A percentile compares a stretch with the other conserved stretches of the same genome.
phyloP scores from a whole-genome alignment of 495 filamentous ascomycete species.

The Penicillium pancosmium region DNA sequence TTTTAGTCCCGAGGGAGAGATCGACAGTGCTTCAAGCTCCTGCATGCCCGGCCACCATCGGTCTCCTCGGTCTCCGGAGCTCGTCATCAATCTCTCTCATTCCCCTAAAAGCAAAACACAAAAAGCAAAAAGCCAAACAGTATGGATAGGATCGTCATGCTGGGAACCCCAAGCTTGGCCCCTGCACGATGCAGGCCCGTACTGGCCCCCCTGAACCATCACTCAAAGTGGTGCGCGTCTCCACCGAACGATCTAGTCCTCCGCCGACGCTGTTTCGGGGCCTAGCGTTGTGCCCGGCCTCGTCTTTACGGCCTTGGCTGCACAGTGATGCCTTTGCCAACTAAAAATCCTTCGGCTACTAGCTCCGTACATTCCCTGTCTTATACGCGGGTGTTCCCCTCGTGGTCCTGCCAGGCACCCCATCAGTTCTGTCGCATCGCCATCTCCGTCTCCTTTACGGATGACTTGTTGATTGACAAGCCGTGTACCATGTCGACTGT shows the following conservation, averaged over 20 bases:
- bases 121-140: too few relatives aligned
- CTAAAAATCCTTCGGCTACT: slow-evolving; percentile 3
- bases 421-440: not conserved
- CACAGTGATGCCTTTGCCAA: slow-evolving; percentile 3
- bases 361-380: slow-evolving; percentile 3
- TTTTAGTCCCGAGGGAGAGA: not conserved
- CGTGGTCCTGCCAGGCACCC: slow-evolving; percentile 2
- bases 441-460: not conserved
- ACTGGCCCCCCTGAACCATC: slow-evolving; percentile 15
- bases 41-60: not conserved
- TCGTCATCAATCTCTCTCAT: slow-evolving; percentile 7
- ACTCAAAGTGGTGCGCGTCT: slow-evolving; percentile 7
- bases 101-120: not conserved
- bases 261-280: slow-evolving; percentile 16
- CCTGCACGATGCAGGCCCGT: slow-evolving; percentile 10
- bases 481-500: slow-evolving; percentile 13
- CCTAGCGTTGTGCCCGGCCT: slow-evolving; percentile 11
- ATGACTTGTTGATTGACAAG: slow-evolving; percentile 5
- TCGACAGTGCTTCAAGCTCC: not conserved
- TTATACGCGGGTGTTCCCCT: not conserved
- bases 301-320: slow-evolving; percentile 21
- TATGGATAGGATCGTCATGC: not conserved
- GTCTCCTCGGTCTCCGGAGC: not conserved
- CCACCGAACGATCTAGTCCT: slow-evolving; percentile 37
- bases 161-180: slow-evolving; percentile 4